A percentile compares a stretch with the other conserved stretches of the same genome.
Conservation (phyloP, 495 filamentous ascomycete genomes). For the Trypethelium eluteriae region DNA sequence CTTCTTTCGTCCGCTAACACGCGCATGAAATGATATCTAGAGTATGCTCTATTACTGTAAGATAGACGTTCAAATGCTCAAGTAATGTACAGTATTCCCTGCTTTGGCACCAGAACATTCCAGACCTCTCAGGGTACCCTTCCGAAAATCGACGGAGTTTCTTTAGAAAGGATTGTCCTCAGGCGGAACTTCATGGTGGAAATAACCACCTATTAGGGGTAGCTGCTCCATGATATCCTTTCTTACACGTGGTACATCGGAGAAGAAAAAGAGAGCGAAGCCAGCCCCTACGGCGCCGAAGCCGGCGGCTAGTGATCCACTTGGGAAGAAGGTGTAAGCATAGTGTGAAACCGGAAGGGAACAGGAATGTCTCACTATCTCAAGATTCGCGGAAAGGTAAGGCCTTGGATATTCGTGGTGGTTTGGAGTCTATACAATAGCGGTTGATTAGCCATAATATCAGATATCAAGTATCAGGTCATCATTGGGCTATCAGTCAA, state of each 20-base stretch:
- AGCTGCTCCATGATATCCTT: conserved; percentile 56
- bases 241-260: conserved; percentile 59
- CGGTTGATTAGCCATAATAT: not conserved
- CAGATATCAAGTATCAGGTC: not conserved
- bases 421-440: not conserved
- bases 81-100: not conserved
- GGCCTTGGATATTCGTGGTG: not conserved
- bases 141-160: not conserved
- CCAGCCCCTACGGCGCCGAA: conserved; percentile 56
- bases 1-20: no score
- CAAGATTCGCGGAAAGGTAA: not conserved
- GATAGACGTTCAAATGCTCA: not conserved
- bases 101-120: not conserved
- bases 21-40: not conserved
- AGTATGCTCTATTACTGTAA: not conserved
- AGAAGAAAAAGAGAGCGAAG: conserved; percentile 64
- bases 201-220: conserved; percentile 53
- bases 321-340: not conserved
- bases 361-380: not conserved
- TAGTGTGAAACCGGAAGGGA: not conserved
- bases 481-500: not conserved
- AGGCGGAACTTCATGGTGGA: conserved; percentile 49
- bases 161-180: conserved; percentile 53
- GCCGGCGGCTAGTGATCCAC: conserved; percentile 37
- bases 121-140: not conserved